phyloP scores from a whole-genome alignment of 1,139 yeast species.

The Yamadazyma siamensis region DNA sequence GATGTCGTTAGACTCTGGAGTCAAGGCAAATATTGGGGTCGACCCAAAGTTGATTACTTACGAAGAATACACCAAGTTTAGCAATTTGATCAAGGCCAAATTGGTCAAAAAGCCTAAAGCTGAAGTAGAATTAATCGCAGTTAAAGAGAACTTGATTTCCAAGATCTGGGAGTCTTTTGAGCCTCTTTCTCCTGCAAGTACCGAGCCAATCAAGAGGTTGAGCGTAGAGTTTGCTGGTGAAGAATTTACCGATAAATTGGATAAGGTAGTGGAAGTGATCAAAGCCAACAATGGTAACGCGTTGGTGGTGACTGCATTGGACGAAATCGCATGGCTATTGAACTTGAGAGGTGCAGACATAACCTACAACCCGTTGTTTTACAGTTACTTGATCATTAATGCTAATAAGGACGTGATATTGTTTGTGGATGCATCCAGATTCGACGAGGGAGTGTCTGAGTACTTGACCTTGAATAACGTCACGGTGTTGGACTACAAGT shows the following conservation, averaged over 20 bases:
- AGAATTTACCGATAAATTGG: conserved; percentile 40
- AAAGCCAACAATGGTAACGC: conserved; percentile 39
- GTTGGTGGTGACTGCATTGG: conserved; percentile 65
- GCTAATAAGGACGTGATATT: conserved; percentile 49
- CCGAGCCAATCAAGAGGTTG: conserved; percentile 43
- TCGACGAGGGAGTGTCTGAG: conserved; percentile 28
- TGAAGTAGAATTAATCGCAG: conserved; percentile 58
- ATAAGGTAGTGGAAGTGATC: conserved; percentile 41
- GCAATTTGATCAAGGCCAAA: conserved; percentile 19
- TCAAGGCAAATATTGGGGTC: conserved; percentile 40
- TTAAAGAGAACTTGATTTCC: conserved; percentile 71
- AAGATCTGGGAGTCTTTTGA: conserved; percentile 63
- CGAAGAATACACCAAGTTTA: conserved; percentile 29
- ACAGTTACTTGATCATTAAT: conserved; percentile 63
- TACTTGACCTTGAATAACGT: conserved; percentile 40
- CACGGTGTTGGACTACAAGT: conserved; percentile 48
- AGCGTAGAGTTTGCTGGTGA: conserved; percentile 49
- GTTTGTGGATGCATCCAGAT: conserved; percentile 38
- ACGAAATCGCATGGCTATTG: conserved; percentile 90
- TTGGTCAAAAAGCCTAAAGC: conserved; percentile 26
- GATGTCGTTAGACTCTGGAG: conserved; percentile 40
- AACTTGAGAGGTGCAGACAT: conserved; percentile 80
- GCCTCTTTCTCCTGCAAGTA: conserved; percentile 44
- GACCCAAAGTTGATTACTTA: conserved; percentile 67
- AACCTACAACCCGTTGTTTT: conserved; percentile 88